Base-by-base conservation (phyloP, 495 filamentous ascomycete species). In the Penicillium fimorum region DNA sequence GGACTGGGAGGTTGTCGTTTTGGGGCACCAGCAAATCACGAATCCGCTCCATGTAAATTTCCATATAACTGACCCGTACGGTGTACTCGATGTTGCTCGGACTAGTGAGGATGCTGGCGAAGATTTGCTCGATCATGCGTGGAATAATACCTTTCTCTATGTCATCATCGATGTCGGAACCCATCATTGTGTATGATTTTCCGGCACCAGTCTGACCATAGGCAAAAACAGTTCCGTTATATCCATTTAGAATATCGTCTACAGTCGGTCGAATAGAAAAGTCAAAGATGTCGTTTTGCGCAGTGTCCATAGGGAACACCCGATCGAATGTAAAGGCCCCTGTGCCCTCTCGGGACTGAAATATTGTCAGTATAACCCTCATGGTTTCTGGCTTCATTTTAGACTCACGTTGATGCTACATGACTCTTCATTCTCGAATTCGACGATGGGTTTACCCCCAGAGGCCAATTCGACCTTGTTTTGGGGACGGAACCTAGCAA, bases 161-260 rank as follows among this genome's bases (percentile, higher is more conserved):
- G 0, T 92, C 89, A 72, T 97, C 90, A 63, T 96, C 94, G 70
- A 97, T 97, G 75, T 93, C 92, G 22, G 86, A 87, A 50, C 92
- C 92, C 94, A 97, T 98, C 94, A 98, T 98, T 1, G 92, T 97
- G 71, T 92, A 97, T 15, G 94, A 97, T 77, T 98, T 98, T 73
- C 94, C 94, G 5, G 95, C 92, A 71, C 94, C 94, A 1, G 94
- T 98, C 79, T 98, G 94, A 70, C 94, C 94, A 70, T 98, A 98
- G 59, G 94, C 94, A 69, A 98, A 97, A 49, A 98, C 94, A 32
- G 95, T 97, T 69, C 94, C 94, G 77, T 98, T 98, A 82, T 98
- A 98, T 58, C 94, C 94, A 73, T 96, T 95, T 48, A 98, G 81
- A 61, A 98, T 96, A 69, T 98, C 94, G 73, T 97, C 94, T 60